Evolutionary conservation across 1,284 basidiomycete species (phyloP).

Genomic region (Apiotrichum siamense): DNA sequence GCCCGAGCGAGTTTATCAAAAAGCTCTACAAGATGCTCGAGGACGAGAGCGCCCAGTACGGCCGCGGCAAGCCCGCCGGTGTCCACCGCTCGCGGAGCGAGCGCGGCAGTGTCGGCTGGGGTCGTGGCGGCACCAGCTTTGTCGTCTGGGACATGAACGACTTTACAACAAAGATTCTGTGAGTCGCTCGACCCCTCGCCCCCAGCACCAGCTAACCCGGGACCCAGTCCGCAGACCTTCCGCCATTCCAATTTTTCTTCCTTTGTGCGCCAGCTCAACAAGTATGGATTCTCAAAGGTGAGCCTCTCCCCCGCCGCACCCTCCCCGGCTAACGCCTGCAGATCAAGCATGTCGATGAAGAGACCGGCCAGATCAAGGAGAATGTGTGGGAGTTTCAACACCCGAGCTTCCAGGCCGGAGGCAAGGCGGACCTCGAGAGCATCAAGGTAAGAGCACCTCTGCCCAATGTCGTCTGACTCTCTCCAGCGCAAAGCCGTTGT

Average conservation of each 20-base stretch:
- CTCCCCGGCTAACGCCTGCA: constrained; percentile 1
- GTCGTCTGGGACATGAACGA: constrained; percentile 98
- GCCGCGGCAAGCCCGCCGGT: constrained; percentile 30
- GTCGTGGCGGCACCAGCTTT: constrained; percentile 77
- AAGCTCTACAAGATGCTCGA: constrained; percentile 74
- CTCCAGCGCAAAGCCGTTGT: constrained; percentile 66
- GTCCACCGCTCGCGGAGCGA: constrained; percentile 24
- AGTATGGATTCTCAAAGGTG: constrained; percentile 97
- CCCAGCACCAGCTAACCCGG: too few species aligned
- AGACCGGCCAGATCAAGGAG: constrained; percentile 38
- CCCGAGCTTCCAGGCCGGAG: constrained; percentile 83
- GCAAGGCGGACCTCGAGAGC: constrained; percentile 78
- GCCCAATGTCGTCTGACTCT: neutral
- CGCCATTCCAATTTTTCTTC: constrained; percentile 95
- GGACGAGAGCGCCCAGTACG: constrained; percentile 37
- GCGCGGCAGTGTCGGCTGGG: constrained; percentile 63
- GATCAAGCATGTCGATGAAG: constrained; percentile 44
- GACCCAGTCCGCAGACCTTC: constrained; percentile 70
- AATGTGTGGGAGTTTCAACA: constrained; percentile 88
- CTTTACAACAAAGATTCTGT: constrained; percentile 85
- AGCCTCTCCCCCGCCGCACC: constrained; percentile 4
- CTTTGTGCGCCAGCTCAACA: constrained; percentile 92
- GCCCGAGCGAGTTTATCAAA: constrained; percentile 78
- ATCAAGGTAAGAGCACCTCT: constrained; percentile 57
- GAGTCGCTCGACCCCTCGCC: constrained; percentile 14